Base-by-base conservation (phyloP, 2,329 filamentous ascomycete species). In the Mycosphaerelloides madeirae region DNA sequence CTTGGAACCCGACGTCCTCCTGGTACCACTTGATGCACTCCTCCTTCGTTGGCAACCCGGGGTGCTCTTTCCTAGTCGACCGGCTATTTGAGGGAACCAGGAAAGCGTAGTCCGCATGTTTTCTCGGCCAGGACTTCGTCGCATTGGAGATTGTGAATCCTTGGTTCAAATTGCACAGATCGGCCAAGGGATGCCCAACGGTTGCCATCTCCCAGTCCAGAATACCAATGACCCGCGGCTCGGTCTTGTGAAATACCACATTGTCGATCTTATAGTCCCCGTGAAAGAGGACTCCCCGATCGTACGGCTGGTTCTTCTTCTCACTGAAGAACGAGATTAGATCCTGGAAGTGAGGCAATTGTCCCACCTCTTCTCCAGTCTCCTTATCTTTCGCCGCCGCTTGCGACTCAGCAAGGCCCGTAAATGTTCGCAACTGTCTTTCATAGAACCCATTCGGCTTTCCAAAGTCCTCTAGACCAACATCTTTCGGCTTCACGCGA, bases 191-290 rank as follows among this genome's bases (percentile, higher is more conserved):
- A 65, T 98, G 91, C n/a, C 93, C 93, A 41, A 96, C 83, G 0
- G 93, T 97, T 29, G 88, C 89, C 88, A 98, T 95, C 72, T 97
- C 93, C 91, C 91, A 97, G 70, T 98, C 93, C 3, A 97, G 70
- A 41, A 97, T 90, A 5, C 91, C 93, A 67, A 97, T 90, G 12
- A 97, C 90, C 41, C 82, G 74, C 7, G 90, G 81, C 65, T 91
- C 85, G 0, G 86, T 90, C 70, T 86, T 85, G 72, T 96, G 87
- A 66, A 95, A 98, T 32, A 74, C 71, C 9, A 75, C 59, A 45
- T 74, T 76, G 54, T 75, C 72, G 45, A 75, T 95, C 73, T 97
- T 98, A 74, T 91, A 98, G 67, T 98, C 93, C 20, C 93, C 93
- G 62, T 97, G 93, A 29, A 97, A 83, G 50, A 96, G 76, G 3